Percentiles rank a stretch among this genome's conserved stretches.
Conservation (phyloP, 139 green algal genomes). For the Chlorella sp. region DNA sequence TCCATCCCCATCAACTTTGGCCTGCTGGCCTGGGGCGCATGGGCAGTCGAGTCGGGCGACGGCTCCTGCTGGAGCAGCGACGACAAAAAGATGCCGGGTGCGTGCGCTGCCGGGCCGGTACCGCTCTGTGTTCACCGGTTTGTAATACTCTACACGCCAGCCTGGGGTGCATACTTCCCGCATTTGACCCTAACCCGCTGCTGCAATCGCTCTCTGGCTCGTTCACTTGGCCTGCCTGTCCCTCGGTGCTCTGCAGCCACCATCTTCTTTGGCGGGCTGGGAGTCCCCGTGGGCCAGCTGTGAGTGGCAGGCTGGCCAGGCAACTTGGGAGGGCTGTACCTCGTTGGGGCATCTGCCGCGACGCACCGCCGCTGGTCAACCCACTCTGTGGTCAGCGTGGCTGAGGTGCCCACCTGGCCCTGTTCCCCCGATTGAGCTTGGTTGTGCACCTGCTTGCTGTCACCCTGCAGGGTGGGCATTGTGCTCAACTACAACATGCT, state of each 20-base stretch:
- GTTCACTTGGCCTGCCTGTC: too few relatives aligned
- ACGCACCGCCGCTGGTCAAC: not conserved
- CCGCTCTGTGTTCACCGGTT: too few relatives aligned
- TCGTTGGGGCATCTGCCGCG: not conserved
- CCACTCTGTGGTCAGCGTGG: not conserved
- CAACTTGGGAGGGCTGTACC: not conserved
- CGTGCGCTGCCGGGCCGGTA: too few relatives aligned
- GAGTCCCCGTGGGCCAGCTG: slow-evolving; percentile 17
- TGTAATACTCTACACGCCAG: too few relatives aligned
- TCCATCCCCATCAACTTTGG: slow-evolving; percentile 15
- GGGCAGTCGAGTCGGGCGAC: slow-evolving; percentile 21
- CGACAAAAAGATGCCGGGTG: slow-evolving; percentile 7
- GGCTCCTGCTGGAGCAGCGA: slow-evolving; percentile 15
- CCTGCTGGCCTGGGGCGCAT: slow-evolving; percentile 18
- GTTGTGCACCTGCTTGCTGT: too few relatives aligned
- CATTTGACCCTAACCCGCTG: too few relatives aligned
- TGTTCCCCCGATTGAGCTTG: too few relatives aligned
- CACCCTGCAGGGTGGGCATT: slow-evolving; percentile 7
- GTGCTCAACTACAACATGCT: slow-evolving; percentile 8
- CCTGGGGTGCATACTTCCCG: too few relatives aligned
- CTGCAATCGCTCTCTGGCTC: too few relatives aligned
- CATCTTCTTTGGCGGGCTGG: slow-evolving; percentile 20
- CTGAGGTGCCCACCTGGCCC: not conserved
- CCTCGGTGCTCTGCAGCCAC: not conserved
- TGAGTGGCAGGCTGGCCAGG: not conserved